phyloP scores from a whole-genome alignment of 192 early-diverging fungal genomes.

The Gryganskiella cystojenkinii region DNA sequence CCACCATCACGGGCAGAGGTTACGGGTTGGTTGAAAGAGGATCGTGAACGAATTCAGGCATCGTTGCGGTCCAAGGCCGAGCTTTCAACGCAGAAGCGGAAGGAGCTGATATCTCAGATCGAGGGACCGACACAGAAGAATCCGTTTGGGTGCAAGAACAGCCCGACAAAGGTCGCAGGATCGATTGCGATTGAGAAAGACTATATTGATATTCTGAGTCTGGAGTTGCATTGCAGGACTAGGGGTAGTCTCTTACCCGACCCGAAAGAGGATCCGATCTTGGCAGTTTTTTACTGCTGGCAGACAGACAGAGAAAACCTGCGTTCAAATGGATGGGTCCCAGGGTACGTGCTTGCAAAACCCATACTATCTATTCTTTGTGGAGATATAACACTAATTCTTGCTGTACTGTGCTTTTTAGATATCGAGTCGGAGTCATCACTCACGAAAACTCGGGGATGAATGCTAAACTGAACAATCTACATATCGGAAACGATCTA shows the following conservation, averaged over 20 bases:
- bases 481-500: conserved; percentile 47
- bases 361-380: neutral
- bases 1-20: conserved; percentile 55
- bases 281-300: conserved; percentile 75
- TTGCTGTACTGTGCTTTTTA: conserved; percentile 4
- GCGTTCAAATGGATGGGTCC: conserved; percentile 57
- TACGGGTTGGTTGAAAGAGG: conserved; percentile 55
- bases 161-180: conserved; percentile 57
- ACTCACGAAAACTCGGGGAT: conserved; percentile 39
- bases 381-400: neutral
- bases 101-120: conserved; percentile 50
- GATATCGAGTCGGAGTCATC: conserved; percentile 68
- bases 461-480: conserved; percentile 41
- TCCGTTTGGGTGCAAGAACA: conserved; percentile 74
- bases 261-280: conserved; percentile 72
- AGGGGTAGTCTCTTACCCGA: conserved; percentile 69
- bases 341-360: conserved; percentile 39
- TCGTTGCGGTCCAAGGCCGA: conserved; percentile 15
- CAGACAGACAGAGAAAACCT: conserved; percentile 59
- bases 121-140: conserved; percentile 74
- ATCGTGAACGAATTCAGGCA: conserved; percentile 31
- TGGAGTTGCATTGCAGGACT: conserved; percentile 72
- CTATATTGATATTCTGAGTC: conserved; percentile 64
- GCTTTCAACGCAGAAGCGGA: conserved; percentile 28
- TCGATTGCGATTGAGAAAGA: conserved; percentile 56